A percentile compares a stretch with the other conserved stretches of the same genome.
Evolutionary conservation across 164 flowering plant species (phyloP).

Genomic region (Warburgia ugandensis): DNA sequence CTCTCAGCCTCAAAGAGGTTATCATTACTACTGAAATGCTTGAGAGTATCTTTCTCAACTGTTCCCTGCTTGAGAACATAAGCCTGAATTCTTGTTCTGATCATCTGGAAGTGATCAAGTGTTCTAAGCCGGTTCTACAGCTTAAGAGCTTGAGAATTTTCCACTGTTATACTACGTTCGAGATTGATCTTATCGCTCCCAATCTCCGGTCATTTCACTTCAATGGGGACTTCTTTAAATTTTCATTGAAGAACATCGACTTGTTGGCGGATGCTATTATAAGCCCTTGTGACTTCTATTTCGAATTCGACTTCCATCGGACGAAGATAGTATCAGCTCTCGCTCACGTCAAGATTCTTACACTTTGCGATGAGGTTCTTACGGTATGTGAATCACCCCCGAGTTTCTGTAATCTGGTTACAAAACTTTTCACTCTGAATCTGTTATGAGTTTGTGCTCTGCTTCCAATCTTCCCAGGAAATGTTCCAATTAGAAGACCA

Average conservation of each 20-base stretch:
- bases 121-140: background rate
- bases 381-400: background rate
- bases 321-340: slow-evolving; percentile 1
- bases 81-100: no score
- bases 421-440: no score
- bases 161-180: background rate
- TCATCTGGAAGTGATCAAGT: slow-evolving; percentile 3
- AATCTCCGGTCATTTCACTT: slow-evolving; percentile 7
- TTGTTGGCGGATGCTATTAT: slow-evolving; percentile 3
- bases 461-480: background rate
- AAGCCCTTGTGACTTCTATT: background rate
- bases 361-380: background rate
- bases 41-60: background rate
- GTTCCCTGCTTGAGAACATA: slow-evolving; percentile 6
- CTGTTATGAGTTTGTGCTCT: background rate
- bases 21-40: slow-evolving; percentile 1
- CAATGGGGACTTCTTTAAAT: background rate
- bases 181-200: slow-evolving; percentile 4
- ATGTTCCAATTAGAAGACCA: background rate
- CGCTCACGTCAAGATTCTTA: slow-evolving; percentile 5
- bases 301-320: background rate
- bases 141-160: slow-evolving; percentile 8
- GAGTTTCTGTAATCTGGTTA: background rate
- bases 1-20: slow-evolving; percentile 4
- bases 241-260: background rate